Percentiles rank a stretch among this genome's conserved stretches.
These are phyloP conservation scores for Hygrocybe coccinea DNA, from an alignment of 768 basidiomycete genomes.

Conservation along the genomic window DNA sequence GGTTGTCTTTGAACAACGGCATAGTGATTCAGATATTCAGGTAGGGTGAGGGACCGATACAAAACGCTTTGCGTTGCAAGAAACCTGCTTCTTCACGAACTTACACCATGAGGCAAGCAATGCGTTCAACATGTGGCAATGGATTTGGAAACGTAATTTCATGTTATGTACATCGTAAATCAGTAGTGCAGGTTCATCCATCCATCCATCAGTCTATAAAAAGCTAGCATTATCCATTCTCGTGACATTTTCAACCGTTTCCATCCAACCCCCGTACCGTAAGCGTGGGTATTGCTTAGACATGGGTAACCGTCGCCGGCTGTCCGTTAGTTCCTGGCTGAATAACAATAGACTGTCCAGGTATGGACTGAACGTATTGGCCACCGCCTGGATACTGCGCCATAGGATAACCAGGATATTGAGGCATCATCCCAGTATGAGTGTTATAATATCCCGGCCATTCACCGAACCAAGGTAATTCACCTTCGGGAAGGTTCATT, in stretches of 20 bases:
- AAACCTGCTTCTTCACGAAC: neutral
- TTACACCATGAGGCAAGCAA: conserved; percentile 6
- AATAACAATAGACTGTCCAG: conserved; percentile 63
- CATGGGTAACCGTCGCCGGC: conserved; percentile 56
- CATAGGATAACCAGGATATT: conserved; percentile 35
- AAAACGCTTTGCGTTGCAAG: too few relatives aligned
- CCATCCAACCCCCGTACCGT: too few relatives aligned
- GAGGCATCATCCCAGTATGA: conserved; percentile 18
- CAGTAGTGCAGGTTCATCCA: conserved; percentile 1
- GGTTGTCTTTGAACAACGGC: conserved; percentile 49
- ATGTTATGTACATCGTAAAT: neutral
- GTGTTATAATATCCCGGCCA: conserved; percentile 55
- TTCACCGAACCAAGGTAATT: conserved; percentile 76
- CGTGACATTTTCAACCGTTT: too few relatives aligned
- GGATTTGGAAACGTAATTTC: neutral
- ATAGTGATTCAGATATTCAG: conserved; percentile 24
- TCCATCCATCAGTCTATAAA: neutral
- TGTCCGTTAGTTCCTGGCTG: conserved; percentile 61
- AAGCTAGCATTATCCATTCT: too few relatives aligned
- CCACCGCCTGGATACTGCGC: conserved; percentile 32
- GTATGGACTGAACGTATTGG: conserved; percentile 19
- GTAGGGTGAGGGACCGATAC: too few relatives aligned
- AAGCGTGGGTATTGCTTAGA: conserved; percentile 37
- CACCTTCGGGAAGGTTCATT: conserved; percentile 33
- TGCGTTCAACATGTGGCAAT: conserved; percentile 3